These are phyloP conservation scores for Ascochyta lentis DNA, from an alignment of 2,329 filamentous ascomycete genomes.

Conservation along the genomic window DNA sequence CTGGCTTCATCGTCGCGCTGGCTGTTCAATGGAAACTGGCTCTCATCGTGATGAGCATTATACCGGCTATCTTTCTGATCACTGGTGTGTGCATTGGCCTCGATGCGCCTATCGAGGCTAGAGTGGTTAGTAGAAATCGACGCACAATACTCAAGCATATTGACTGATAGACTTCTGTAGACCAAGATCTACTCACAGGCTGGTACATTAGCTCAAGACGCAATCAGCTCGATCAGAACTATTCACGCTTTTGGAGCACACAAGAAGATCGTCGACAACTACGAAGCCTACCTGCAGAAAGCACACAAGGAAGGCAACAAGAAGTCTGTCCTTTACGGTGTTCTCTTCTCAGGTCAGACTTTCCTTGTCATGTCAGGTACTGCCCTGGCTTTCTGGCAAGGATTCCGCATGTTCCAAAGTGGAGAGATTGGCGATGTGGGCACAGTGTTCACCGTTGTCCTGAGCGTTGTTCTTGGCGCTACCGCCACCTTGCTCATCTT, in stretches of 20 bases:
- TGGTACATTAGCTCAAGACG: slow-evolving; percentile 9
- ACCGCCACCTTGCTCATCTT: slow-evolving; percentile 58
- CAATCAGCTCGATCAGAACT: slow-evolving; percentile 67
- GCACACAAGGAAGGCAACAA: slow-evolving; percentile 60
- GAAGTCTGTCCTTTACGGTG: slow-evolving; percentile 11
- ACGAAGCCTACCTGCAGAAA: slow-evolving; percentile 72
- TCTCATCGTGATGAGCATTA: slow-evolving; percentile 66
- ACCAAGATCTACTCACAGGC: slow-evolving; percentile 14
- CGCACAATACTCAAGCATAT: background rate
- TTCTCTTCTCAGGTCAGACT: slow-evolving; percentile 12
- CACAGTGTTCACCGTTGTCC: slow-evolving; percentile 57
- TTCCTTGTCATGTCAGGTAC: slow-evolving; percentile 13
- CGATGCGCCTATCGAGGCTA: slow-evolving; percentile 24
- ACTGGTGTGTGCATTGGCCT: slow-evolving; percentile 18
- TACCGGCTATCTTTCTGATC: slow-evolving; percentile 47
- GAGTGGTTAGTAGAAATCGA: slow-evolving; percentile 5
- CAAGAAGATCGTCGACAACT: slow-evolving; percentile 81
- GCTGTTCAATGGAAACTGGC: slow-evolving; percentile 91
- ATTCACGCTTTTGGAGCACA: slow-evolving; percentile 89
- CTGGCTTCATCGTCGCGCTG: slow-evolving; percentile 92
- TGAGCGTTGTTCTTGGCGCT: slow-evolving; percentile 54
- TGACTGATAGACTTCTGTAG: background rate
- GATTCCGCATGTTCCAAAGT: slow-evolving; percentile 59
- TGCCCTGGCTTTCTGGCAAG: slow-evolving; percentile 48
- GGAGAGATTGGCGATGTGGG: slow-evolving; percentile 60